Evolutionary conservation across 495 filamentous ascomycete genomes (phyloP), one percentile per base, ranked within the genome.

Genomic region (Tetracladium marchalianum): DNA sequence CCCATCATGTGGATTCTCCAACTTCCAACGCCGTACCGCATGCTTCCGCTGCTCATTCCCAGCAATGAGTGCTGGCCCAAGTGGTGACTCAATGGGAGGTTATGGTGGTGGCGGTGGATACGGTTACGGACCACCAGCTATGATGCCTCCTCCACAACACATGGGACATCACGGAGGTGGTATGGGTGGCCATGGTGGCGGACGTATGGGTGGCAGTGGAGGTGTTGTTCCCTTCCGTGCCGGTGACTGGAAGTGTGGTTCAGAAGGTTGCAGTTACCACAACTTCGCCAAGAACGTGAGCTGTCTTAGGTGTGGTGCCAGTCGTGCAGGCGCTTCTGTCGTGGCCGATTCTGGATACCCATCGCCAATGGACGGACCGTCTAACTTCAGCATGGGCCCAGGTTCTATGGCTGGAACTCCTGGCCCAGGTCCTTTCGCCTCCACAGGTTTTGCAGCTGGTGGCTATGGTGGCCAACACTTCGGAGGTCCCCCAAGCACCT

Each of bases 231-330:
- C 92, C 16, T 98, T 97, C 80, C 83, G 92, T 51, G 92, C 92
- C 36, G 92, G 92, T 53, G 92, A 98, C 62, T 98, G 92, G 92
- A 96, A 95, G 61, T 98, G 92, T 62, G 92, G 92, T 38, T 90
- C 88, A 33, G 90, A 96, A 58, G 88, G 88, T n/a, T 98, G 92
- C 62, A 87, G 85, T 31, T 98, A 98, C 57, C 92, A 98, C 67
- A 98, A 98, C 65, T 98, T 98, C 59, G 92, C 92, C 37, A 98
- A 98, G 76, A 98, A 98, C 60, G 90, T 96, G 52, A 92, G 85
- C 62, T 98, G 92, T 64, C 76, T 98, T 43, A 85, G 92, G 44
- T 98, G 92, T 58, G 92, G 92, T 57, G 93, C 89, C 17, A 92
- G 89, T 62, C 87, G 92, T 54, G 89, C 89, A 43, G 84, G 84